Evolutionary conservation across 306 rosid genomes (phyloP).

Genomic region (Luffa acutangula): DNA sequence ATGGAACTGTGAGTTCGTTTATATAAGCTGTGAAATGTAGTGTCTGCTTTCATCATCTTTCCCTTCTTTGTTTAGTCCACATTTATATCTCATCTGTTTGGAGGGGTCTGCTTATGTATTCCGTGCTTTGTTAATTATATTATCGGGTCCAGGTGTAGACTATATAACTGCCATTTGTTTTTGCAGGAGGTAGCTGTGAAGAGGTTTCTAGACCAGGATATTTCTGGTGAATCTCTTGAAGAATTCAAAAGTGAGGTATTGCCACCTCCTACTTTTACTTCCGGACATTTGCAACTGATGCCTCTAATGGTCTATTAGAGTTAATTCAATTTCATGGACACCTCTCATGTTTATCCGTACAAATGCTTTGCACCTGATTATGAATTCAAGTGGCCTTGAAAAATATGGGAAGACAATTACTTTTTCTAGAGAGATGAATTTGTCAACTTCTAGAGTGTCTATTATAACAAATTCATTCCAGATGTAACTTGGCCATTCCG

Average conservation of each 20-base stretch:
- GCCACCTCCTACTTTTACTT: background rate
- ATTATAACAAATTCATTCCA: background rate
- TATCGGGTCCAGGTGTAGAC: slow-evolving; percentile 11
- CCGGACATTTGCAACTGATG: background rate
- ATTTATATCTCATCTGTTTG: background rate
- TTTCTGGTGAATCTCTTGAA: slow-evolving; percentile 81
- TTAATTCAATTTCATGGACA: background rate
- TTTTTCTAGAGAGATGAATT: background rate
- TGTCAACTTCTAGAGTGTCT: background rate
- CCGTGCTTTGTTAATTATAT: background rate
- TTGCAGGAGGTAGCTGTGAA: slow-evolving; percentile 90
- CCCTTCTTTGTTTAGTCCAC: background rate
- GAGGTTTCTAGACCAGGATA: slow-evolving; percentile 80
- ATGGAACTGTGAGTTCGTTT: slow-evolving; percentile 79
- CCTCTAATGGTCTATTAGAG: background rate
- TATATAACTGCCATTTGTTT: slow-evolving; percentile 16
- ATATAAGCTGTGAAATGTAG: background rate
- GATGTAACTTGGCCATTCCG: background rate
- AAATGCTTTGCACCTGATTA: background rate
- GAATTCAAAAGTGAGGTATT: slow-evolving; percentile 91
- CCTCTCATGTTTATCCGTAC: background rate
- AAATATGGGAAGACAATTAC: background rate
- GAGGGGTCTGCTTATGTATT: background rate
- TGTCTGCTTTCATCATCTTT: background rate
- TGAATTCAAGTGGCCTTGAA: background rate